Evolutionary conservation across 2,329 filamentous ascomycete species (phyloP).

Genomic region (Aschersonia sp.): DNA sequence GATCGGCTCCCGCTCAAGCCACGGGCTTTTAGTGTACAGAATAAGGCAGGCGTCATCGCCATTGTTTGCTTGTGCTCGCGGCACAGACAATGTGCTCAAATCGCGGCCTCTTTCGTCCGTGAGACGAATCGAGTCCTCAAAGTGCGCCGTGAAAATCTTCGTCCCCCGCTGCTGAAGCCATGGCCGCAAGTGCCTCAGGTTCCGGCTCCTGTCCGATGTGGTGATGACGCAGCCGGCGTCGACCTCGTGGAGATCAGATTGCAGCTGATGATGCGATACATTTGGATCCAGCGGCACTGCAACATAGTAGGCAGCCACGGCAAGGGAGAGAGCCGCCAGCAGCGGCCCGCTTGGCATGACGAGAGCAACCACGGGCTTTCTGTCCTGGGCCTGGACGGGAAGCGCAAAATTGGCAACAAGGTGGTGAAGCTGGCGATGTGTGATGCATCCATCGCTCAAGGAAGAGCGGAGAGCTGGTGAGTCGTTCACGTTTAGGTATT

Average conservation of each 20-base stretch:
- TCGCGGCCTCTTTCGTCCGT: neutral
- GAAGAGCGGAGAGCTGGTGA: neutral
- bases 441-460: neutral
- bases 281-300: constrained; percentile 7
- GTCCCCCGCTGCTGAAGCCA: neutral
- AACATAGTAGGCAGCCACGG: constrained; percentile 7
- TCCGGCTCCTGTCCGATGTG: neutral
- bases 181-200: neutral
- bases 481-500: neutral
- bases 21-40: constrained; percentile 2
- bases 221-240: constrained; percentile 1
- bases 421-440: constrained; percentile 1
- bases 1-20: constrained; percentile 1
- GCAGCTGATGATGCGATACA: constrained; percentile 6
- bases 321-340: constrained; percentile 7
- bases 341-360: constrained; percentile 8
- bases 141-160: neutral
- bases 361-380: constrained; percentile 4
- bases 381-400: neutral
- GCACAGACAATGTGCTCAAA: neutral
- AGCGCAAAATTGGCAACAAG: constrained; percentile 1
- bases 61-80: constrained; percentile 1
- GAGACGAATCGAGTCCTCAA: neutral
- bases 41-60: constrained; percentile 1
- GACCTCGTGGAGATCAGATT: constrained; percentile 5